Base-by-base conservation (phyloP, 2,329 filamentous ascomycete genomes). In the Allantophomopsis cytisporea region DNA sequence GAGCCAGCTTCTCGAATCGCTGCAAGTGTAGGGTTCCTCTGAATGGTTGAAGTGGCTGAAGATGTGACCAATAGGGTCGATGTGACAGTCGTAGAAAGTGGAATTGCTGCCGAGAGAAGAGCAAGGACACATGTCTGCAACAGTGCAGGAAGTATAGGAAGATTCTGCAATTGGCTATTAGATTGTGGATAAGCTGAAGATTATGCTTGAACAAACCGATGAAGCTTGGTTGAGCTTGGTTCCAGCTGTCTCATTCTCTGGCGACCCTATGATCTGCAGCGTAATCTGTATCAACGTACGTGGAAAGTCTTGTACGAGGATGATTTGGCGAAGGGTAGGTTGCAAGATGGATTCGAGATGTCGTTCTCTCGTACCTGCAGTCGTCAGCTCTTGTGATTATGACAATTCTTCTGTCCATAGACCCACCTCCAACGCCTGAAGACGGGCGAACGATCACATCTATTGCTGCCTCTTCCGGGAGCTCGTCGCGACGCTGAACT, bases 381-480 rank as follows among this genome's bases (percentile, higher is more conserved):
- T 34, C 42, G 38, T 37, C 23, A 28, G 23, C 23, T 28, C 23
- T 10, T 28, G 23, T 28, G 8, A 12, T 8, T 10, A 28, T 28
- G 5, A 28, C 23, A 28, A 10, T 28, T 28, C 4, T 8, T 12
- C 23, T 10, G 16, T 21, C 17, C 34, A 45, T 15, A 32, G 36
- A 52, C 70, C 55, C 59, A 79, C 87, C 82, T 65, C 83, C 86
- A 35, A 91, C 79, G 13, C 88, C 88, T 46, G 81, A 78, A 30
- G 83, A 80, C 37, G 89, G 89, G 57, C 91, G 77, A 47, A 98
- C 75, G 56, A 89, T 78, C 42, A 98, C 84, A 60, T 96, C 91
- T 47, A 98, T 69, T 37, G 81, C 76, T 20, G 89, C 86, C 64
- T 95, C 87, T 60, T 94, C 88, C 7, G 91, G 83, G 48, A 91